Conservation (phyloP, 2,329 filamentous ascomycete genomes). For the Sporothrix protearum region DNA sequence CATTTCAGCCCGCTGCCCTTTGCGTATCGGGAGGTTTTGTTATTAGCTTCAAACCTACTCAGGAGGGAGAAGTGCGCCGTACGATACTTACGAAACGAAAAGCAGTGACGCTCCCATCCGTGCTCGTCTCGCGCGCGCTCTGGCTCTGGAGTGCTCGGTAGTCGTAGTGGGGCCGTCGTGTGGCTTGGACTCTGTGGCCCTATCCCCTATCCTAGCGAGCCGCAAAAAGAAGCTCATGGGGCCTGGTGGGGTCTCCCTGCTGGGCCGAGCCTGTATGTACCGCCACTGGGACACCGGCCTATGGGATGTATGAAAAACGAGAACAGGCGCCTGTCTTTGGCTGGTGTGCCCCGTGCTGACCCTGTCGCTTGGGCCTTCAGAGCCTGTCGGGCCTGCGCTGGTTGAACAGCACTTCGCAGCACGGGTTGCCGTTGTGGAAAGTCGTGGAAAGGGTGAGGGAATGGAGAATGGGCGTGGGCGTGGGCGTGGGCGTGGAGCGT, state of each 20-base stretch:
- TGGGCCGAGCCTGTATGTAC: background rate
- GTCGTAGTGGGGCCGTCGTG: background rate
- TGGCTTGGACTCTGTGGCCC: constrained; percentile 1
- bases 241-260: background rate
- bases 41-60: background rate
- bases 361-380: background rate
- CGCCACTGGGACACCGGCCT: background rate
- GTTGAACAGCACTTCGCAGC: background rate
- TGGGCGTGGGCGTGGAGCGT: background rate
- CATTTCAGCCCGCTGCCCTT: background rate
- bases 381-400: background rate
- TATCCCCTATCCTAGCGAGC: background rate
- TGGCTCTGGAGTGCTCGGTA: background rate
- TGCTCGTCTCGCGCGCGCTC: background rate
- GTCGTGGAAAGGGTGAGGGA: too few relatives aligned
- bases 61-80: too few relatives aligned
- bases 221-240: constrained; percentile 7
- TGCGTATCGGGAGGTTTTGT: background rate
- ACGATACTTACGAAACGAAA: background rate
- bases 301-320: background rate
- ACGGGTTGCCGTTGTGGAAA: background rate
- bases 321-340: background rate
- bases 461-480: too few relatives aligned
- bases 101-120: background rate
- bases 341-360: background rate